phyloP scores from a whole-genome alignment of 208 protist genomes.

The Acanthamoeba quina region DNA sequence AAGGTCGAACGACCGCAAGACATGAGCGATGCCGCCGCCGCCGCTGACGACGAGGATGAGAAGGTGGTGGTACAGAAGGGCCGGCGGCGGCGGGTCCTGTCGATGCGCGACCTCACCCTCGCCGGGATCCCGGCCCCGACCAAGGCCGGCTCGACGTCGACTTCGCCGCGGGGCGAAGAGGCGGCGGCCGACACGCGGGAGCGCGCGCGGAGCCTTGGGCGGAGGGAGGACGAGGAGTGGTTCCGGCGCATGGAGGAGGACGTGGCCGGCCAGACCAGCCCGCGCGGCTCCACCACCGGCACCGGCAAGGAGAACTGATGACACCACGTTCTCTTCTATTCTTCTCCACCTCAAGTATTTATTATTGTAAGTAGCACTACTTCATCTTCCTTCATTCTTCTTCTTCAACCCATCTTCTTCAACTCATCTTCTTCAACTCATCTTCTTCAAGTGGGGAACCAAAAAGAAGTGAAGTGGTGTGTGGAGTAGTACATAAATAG shows the following conservation, averaged over 20 bases:
- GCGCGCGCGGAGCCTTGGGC: neutral
- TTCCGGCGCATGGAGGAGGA: slow-evolving; percentile 32
- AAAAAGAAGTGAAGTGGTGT: no score
- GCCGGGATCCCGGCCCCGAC: neutral
- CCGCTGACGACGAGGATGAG: neutral
- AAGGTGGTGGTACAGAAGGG: slow-evolving; percentile 51
- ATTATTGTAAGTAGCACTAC: neutral
- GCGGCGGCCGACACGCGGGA: neutral
- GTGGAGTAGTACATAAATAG: no score
- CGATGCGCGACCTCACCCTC: neutral
- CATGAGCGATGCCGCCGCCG: neutral
- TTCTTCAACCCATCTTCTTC: no score
- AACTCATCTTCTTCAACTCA: no score
- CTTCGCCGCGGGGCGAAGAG: neutral
- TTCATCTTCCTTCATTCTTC: no score
- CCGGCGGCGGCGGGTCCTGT: neutral
- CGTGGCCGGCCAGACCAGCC: neutral
- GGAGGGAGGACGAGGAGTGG: slow-evolving; percentile 45
- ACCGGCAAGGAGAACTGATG: neutral
- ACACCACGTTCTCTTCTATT: neutral
- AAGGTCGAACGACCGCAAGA: neutral
- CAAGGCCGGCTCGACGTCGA: neutral
- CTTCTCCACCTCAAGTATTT: neutral
- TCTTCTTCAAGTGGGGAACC: no score
- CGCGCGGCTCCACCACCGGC: neutral